Base-by-base conservation (phyloP, 768 basidiomycete species). In the Calocybe cyanea region DNA sequence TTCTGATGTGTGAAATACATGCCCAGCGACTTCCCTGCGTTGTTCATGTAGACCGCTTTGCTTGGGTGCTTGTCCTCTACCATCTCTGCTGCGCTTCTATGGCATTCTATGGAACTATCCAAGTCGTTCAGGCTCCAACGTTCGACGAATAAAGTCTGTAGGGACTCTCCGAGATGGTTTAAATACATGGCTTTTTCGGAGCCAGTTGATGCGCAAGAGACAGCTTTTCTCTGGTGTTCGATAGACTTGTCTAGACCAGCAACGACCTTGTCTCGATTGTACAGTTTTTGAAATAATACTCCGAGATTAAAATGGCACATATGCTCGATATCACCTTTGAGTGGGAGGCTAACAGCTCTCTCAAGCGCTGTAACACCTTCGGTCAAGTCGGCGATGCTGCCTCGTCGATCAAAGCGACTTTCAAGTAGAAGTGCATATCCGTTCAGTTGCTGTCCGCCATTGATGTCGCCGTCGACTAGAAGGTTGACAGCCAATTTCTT, bases 41-140 rank as follows among this genome's bases (percentile, higher is more conserved):
- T 40, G 21, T 40, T 40, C 38, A 40, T n/a, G 15, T 40, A 40
- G n/a, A 40, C 38, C 20, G 4, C 14, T 23, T 40, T 40, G n/a
- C 38, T 40, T 2, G 38, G 18, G 3, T 18, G 21, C 20, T 24
- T 23, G n/a, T 23, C 21, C 2, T 23, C 24, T 19, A n/a, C 10
- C 9, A 40, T 19, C 7, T 20, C 21, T n/a, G 24, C 38, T 7
- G 38, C 38, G 24, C 14, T n/a, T 23, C 24, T 18, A 40, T 40
- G 24, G 11, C 7, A 8, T 40, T 20, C 20, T 21, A 40, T 40
- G n/a, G 38, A 20, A 9, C n/a, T 40, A 5, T 40, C 15, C 20
- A 40, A 24, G 24, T 40, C 38, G 24, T 23, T 11, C 20, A 40
- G 9, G 24, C 10, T 24, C 38, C 38, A 40, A 9, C n/a, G 38